phyloP scores from a whole-genome alignment of 1,284 basidiomycete species.

The Lentinula novae-zelandiae region DNA sequence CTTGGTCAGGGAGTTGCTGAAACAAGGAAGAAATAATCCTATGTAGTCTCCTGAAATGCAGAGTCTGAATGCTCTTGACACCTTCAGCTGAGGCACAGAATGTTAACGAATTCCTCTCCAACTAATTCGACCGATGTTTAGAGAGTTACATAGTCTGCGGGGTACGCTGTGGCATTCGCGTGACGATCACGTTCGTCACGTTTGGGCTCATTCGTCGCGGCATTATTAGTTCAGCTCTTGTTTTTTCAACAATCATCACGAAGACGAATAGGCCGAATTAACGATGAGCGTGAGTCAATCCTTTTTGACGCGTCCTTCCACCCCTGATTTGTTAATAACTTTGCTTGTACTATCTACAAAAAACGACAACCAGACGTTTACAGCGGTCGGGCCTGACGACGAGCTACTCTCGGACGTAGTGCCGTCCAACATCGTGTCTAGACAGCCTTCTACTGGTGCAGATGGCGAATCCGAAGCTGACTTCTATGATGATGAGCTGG shows the following conservation, averaged over 20 bases:
- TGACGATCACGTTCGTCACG: neutral
- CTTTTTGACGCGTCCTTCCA: neutral
- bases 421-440: conserved; percentile 79
- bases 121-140: no score
- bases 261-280: neutral
- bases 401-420: conserved; percentile 79
- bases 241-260: neutral
- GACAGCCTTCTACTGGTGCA: conserved; percentile 70
- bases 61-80: no score
- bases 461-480: conserved; percentile 59
- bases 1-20: no score
- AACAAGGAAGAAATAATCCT: no score
- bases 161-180: no score
- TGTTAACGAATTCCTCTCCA: no score
- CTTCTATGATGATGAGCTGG: conserved; percentile 62
- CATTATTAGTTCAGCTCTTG: neutral
- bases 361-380: conserved; percentile 22
- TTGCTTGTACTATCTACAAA: conserved; percentile 48
- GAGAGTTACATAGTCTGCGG: no score
- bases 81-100: no score
- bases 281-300: neutral
- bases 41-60: no score
- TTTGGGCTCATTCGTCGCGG: neutral
- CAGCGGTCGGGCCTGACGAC: conserved; percentile 42
- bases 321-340: neutral